phyloP scores from a whole-genome alignment of 148 eudicot species.

The Vaccinium darrowii region DNA sequence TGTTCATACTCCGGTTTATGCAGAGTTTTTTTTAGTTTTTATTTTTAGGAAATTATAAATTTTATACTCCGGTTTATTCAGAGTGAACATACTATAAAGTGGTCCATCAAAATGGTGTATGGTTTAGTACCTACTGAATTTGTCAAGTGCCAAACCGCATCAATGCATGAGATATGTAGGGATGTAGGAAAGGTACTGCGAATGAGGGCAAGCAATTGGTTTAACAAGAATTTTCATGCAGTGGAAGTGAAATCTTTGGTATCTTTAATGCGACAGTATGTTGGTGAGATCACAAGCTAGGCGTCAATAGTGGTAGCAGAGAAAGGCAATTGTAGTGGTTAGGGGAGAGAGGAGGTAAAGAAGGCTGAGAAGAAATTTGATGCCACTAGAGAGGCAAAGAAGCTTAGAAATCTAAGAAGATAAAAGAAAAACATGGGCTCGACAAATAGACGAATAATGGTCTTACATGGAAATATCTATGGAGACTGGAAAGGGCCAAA shows the following conservation, averaged over 20 bases:
- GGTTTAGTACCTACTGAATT: not conserved
- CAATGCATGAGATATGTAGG: not conserved
- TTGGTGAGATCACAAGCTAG: not conserved
- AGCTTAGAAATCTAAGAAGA: not conserved
- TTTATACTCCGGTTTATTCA: not conserved
- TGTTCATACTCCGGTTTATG: not conserved
- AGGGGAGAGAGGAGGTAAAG: not conserved
- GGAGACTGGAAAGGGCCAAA: not conserved
- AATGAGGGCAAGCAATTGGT: not conserved
- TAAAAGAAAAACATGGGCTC: not conserved
- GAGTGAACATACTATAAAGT: not conserved
- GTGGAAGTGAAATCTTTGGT: not conserved
- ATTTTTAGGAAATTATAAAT: not conserved
- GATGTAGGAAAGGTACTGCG: not conserved
- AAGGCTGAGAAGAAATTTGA: slow-evolving; percentile 2
- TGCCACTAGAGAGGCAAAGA: not conserved
- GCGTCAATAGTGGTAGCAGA: not conserved
- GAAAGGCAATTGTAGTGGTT: not conserved
- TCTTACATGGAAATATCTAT: not conserved
- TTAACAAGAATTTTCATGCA: not conserved
- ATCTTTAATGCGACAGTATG: not conserved
- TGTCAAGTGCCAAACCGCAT: too few species aligned
- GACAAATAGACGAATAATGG: not conserved
- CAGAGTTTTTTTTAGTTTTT: too few species aligned
- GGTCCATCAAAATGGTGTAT: not conserved